Evolutionary conservation across 352 stramenopile species (phyloP), one percentile per base, ranked within the genome.

Genomic region (Phytophthora sp.): DNA sequence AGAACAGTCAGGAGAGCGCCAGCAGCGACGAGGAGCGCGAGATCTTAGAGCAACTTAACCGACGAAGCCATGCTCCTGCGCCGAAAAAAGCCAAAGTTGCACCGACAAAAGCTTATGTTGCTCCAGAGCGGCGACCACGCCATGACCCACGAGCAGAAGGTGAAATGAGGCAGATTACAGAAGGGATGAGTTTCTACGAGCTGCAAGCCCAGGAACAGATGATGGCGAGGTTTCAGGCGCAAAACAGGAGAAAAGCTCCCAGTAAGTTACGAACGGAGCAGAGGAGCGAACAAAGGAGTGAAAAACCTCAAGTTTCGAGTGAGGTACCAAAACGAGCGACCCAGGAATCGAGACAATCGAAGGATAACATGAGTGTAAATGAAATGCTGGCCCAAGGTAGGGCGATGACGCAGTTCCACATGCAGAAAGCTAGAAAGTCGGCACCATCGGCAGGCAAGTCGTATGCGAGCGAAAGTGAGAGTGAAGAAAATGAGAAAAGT

Each of bases 121-220:
- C 60, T 9, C 23, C 38, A 60, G 37, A 28, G 2, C 32, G 24
- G 42, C 56, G 42, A 20, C 23, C 30, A 1, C 52, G 48, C 28
- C 38, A 17, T 44, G 35, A 38, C 20, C 23, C 17, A 8, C 39
- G 28, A 26, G 55, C 30, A 13, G 37, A 42, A 38, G 54, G 45
- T 38, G 54, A 58, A 38, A 72, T 58, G 63, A 41, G 45, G 3
- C 26, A 61, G 9, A 74, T 86, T 20, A 70, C 60, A 7, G 72
- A 88, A 51, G 65, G 54, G 1, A 76, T 88, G 61, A 77, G 49
- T 13, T 62, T 82, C 38, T 69, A 68, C 20, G 78, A 88, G 49
- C 53, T 88, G 17, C 78, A 88, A 26, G 76, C 73, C 3, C 78
- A 88, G 57, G 62, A 88, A 46, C 70, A 71, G 20, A 56, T 78